phyloP scores from a whole-genome alignment of 148 eudicot genomes.

The Nepenthes mirabilis region DNA sequence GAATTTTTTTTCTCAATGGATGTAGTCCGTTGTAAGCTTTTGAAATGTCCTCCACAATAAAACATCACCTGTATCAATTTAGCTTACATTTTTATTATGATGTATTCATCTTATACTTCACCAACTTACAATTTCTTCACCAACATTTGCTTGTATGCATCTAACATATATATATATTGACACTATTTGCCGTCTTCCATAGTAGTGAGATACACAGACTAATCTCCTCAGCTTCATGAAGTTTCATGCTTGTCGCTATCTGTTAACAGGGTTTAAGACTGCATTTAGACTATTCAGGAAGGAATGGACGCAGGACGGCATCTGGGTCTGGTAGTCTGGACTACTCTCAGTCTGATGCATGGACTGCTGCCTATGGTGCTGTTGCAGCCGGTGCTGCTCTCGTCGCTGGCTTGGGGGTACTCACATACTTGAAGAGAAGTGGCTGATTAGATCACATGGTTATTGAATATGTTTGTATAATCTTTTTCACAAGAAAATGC shows the following conservation, averaged over 20 bases:
- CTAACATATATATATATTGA: too few species aligned
- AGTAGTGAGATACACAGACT: too few species aligned
- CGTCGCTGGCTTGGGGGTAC: slow-evolving; percentile 74
- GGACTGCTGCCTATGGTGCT: slow-evolving; percentile 76
- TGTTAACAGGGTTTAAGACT: slow-evolving; percentile 57
- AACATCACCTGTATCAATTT: too few species aligned
- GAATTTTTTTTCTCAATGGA: too few species aligned
- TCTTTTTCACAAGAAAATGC: neutral
- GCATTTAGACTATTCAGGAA: slow-evolving; percentile 52
- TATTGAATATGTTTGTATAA: neutral
- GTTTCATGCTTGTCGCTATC: neutral
- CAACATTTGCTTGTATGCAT: too few species aligned
- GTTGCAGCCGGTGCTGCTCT: slow-evolving; percentile 95
- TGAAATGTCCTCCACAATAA: too few species aligned
- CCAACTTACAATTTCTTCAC: too few species aligned
- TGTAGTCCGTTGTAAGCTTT: too few species aligned
- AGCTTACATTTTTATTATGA: too few species aligned
- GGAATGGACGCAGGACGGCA: slow-evolving; percentile 29
- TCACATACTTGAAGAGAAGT: slow-evolving; percentile 62
- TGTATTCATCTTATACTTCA: too few species aligned
- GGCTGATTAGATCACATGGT: slow-evolving; percentile 13
- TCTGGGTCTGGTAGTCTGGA: slow-evolving; percentile 34
- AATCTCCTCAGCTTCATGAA: too few species aligned
- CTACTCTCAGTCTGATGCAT: slow-evolving; percentile 62
- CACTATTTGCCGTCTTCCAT: too few species aligned